These are phyloP conservation scores for Alternaria dauci DNA, from an alignment of 2,329 filamentous ascomycete genomes.

Conservation along the genomic window DNA sequence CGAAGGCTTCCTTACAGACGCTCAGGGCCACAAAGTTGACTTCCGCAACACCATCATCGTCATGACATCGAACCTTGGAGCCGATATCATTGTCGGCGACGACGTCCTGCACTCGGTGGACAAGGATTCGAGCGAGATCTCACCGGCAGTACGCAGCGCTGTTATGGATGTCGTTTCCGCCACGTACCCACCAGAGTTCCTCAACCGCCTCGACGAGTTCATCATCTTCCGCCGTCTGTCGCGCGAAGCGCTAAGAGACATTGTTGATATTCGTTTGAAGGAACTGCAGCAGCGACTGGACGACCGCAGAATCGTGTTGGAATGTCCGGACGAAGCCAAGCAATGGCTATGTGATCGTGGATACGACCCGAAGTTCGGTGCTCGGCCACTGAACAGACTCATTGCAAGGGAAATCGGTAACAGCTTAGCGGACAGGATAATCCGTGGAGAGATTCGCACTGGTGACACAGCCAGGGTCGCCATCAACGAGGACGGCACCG, in stretches of 20 bases:
- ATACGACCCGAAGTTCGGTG: conserved; percentile 91
- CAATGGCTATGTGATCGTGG: conserved; percentile 88
- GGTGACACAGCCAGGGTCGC: conserved; percentile 77
- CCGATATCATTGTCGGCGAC: conserved; percentile 84
- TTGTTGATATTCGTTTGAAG: conserved; percentile 87
- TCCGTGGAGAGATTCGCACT: conserved; percentile 79
- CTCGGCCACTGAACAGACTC: conserved; percentile 86
- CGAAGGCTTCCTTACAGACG: conserved; percentile 93
- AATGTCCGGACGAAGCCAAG: conserved; percentile 75
- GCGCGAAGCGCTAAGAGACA: conserved; percentile 79
- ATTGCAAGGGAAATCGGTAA: conserved; percentile 93
- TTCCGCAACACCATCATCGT: conserved; percentile 98
- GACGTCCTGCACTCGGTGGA: conserved; percentile 70
- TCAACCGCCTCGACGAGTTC: conserved; percentile 96
- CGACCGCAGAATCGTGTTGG: conserved; percentile 81
- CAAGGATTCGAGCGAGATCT: conserved; percentile 68
- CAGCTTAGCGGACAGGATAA: conserved; percentile 88
- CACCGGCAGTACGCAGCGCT: conserved; percentile 74
- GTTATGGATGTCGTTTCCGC: conserved; percentile 88
- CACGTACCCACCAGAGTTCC: conserved; percentile 86
- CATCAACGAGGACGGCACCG: conserved; percentile 64
- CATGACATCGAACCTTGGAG: conserved; percentile 92
- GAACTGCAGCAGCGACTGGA: conserved; percentile 86
- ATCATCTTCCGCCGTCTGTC: conserved; percentile 93
- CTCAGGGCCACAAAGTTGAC: conserved; percentile 95